phyloP scores from a whole-genome alignment of 2,329 filamentous ascomycete genomes.

The Xylaria sp. region DNA sequence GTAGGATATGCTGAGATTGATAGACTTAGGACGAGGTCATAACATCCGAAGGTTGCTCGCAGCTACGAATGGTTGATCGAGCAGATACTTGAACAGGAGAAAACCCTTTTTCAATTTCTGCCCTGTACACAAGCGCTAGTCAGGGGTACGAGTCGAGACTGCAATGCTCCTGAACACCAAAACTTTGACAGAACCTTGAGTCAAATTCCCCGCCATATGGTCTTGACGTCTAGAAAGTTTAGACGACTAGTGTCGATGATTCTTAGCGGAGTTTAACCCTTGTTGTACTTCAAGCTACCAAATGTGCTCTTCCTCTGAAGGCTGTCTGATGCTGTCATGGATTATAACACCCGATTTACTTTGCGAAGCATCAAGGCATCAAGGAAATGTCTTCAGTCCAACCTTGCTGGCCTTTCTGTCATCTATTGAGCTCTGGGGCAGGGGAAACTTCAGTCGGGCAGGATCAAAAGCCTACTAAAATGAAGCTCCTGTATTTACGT shows the following conservation, averaged over 20 bases:
- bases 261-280: not conserved
- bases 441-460: constrained; percentile 30
- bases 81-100: not conserved
- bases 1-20: no score
- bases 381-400: not conserved
- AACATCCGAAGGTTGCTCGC: not conserved
- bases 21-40: not conserved
- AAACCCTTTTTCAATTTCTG: not conserved
- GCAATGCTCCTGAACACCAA: not conserved
- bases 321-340: not conserved
- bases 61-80: not conserved
- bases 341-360: not conserved
- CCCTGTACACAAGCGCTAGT: not conserved
- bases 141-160: no score
- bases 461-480: constrained; percentile 8
- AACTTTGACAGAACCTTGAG: constrained; percentile 7
- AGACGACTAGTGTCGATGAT: not conserved
- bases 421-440: not conserved
- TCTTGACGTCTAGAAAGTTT: not conserved
- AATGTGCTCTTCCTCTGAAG: not conserved
- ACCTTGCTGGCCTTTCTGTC: not conserved
- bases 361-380: not conserved
- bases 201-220: not conserved
- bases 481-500: not conserved
- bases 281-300: no score